Base-by-base conservation (phyloP, 2,329 filamentous ascomycete species). In the Boeremia exigua region DNA sequence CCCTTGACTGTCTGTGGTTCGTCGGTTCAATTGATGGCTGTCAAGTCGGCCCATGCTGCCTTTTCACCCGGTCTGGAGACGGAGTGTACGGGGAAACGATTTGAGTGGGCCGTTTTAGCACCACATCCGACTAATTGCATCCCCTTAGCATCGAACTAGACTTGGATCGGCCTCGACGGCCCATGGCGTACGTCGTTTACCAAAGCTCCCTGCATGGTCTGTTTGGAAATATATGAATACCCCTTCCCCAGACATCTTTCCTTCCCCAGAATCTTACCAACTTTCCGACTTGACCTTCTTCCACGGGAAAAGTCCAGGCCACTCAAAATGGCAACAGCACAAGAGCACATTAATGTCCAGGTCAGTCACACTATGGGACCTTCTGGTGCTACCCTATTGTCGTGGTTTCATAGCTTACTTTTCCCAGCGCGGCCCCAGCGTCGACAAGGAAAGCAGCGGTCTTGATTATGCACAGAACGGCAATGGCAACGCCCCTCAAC, bases 291-390 rank as follows among this genome's bases (percentile, higher is more conserved):
- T 19, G 19, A 36, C 27, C 32, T 27, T 38, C 37, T 15, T 30
- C 34, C 38, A 14, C 42, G 40, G 43, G 40, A 11, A 33, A 12
- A 57, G 42, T 36, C 36, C 37, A 51, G 37, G 54, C 27, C 37
- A 40, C 15, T 44, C 59, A 73, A 51, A 66, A 80, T 80, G 78
- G 74, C 78, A 40, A 78, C 77, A 63, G 73, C 75, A 54, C 69
- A 72, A 43, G 72, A 77, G 48, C 72, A 77, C 43, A 75, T 67
- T 50, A 58, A 71, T 39, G 49, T 58, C 37, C 38, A 68, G 54
- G 75, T 75, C 71, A 40, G 63, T 62, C 53, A 33, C 23, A 14
- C 30, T 44, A 15, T 32, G 33, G 30, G 37, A 30, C 44, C 17
- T 19, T 28, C 25, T 28, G n/a, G 30, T n/a, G 14, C 4, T 14